Evolutionary conservation across 805 yeast species (phyloP), one percentile per base, ranked within the genome.

Genomic region (Kluyveromyces dobzhanskii): DNA sequence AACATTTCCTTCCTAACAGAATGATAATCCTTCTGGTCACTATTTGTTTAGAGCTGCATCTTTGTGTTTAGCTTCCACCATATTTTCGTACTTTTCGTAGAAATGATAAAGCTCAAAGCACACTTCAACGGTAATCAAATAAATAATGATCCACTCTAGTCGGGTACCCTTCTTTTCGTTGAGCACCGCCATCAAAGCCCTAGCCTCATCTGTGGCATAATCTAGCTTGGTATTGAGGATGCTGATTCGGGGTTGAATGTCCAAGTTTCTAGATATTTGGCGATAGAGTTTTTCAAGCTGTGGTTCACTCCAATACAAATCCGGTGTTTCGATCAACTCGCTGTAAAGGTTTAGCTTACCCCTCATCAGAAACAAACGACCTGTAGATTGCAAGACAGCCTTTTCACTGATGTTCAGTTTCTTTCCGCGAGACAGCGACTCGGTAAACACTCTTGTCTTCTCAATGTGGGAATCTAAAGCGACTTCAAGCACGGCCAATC

Each of bases 301-400:
- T 1, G 96, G 94, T 54, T 87, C 95, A 33, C 85, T 74, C 97
- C 97, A 88, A 59, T 87, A 88, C 31, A 86, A 62, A 57, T 88
- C 97, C 0, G 97, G 97, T 0, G 94, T 85, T 50, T 87, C 96
- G 23, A 85, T 85, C 43, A 88, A 69, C 52, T 87, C 95, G 8
- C 90, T 82, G 58, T 88, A 86, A 24, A 88, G 63, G 50, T 88
- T 88, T 48, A 88, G 68, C 48, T 81, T 81, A 1, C 95, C 95
- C 43, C 97, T 66, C 11, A 88, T 65, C 31, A 85, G 63, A 46
- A 88, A 74, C 17, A 88, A 64, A 39, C 78, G 67, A 0, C 96
- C 96, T 0, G 92, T 85, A 4, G 79, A 66, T 47, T 67, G 68
- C 36, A 86, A 60, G 3, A 82, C 77, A 28, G 84, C 86, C 2